Evolutionary conservation across 2,329 filamentous ascomycete genomes (phyloP).

Genomic region (Calonectria honghensis): DNA sequence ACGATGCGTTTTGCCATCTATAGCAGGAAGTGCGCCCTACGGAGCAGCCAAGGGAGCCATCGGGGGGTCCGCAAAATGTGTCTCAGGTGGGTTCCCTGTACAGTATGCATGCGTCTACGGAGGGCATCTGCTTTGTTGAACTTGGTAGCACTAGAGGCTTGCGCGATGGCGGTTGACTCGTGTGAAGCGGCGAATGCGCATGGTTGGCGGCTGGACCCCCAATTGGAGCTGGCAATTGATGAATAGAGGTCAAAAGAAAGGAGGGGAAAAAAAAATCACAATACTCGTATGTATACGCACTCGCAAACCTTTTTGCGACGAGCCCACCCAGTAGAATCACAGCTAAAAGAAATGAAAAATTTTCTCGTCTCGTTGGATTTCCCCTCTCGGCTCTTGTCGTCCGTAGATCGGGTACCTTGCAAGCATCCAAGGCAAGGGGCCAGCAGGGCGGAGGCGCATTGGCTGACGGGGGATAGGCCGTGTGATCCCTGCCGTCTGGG

Average conservation of each 20-base stretch:
- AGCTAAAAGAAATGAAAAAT: slow-evolving; percentile 23
- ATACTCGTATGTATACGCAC: neutral
- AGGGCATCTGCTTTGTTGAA: slow-evolving; percentile 19
- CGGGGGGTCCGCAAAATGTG: slow-evolving; percentile 20
- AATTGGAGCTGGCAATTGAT: neutral
- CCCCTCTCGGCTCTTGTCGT: slow-evolving; percentile 27
- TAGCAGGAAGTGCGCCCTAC: slow-evolving; percentile 9
- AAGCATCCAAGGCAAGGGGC: slow-evolving; percentile 37
- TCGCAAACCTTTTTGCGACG: slow-evolving; percentile 1
- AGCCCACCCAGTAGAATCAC: slow-evolving; percentile 14
- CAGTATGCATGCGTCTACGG: slow-evolving; percentile 3
- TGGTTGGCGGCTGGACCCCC: neutral
- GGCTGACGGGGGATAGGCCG: slow-evolving; percentile 12
- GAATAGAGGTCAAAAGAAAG: neutral
- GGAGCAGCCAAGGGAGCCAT: neutral
- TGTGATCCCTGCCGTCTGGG: slow-evolving; percentile 34
- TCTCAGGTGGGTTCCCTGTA: slow-evolving; percentile 21
- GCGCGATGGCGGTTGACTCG: neutral
- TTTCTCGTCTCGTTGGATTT: slow-evolving; percentile 22
- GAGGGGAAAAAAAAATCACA: neutral
- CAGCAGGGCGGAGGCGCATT: slow-evolving; percentile 25
- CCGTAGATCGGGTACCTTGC: slow-evolving; percentile 40
- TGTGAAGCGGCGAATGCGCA: neutral
- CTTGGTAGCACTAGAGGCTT: neutral
- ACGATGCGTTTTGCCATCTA: slow-evolving; percentile 14